Evolutionary conservation across 1,284 basidiomycete species (phyloP).

Genomic region (Schizopora paradoxa): DNA sequence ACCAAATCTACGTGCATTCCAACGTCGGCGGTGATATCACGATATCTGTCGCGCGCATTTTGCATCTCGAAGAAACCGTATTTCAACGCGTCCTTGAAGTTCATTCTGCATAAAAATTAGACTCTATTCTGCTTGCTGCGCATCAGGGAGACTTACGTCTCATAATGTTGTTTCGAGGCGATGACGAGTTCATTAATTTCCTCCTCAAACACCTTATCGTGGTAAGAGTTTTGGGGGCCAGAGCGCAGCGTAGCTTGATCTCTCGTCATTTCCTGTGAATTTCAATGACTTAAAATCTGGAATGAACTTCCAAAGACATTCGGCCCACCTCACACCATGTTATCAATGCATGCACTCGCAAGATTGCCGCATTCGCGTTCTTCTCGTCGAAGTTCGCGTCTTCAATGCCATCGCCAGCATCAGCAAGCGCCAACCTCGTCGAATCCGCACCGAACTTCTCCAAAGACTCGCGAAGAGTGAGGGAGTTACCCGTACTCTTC

Average conservation of each 20-base stretch:
- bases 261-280: constrained; percentile 67
- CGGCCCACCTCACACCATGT: constrained; percentile 80
- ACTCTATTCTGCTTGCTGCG: constrained; percentile 7
- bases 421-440: constrained; percentile 87
- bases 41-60: constrained; percentile 92
- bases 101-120: constrained; percentile 50
- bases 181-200: constrained; percentile 87
- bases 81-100: constrained; percentile 96
- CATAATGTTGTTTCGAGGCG: constrained; percentile 74
- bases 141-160: constrained; percentile 50
- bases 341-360: constrained; percentile 88
- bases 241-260: constrained; percentile 66
- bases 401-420: constrained; percentile 96
- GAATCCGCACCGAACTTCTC: constrained; percentile 92
- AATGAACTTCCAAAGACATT: constrained; percentile 1
- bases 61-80: constrained; percentile 96
- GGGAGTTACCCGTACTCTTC: constrained; percentile 90
- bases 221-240: constrained; percentile 60
- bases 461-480: constrained; percentile 75
- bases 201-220: constrained; percentile 88
- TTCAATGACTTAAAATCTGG: neutral
- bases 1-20: constrained; percentile 83
- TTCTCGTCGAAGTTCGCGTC: constrained; percentile 99
- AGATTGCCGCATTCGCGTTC: constrained; percentile 95
- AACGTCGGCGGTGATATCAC: constrained; percentile 82